Evolutionary conservation across 2,329 filamentous ascomycete genomes (phyloP).

Genomic region (Pseudogymnoascus sp.): DNA sequence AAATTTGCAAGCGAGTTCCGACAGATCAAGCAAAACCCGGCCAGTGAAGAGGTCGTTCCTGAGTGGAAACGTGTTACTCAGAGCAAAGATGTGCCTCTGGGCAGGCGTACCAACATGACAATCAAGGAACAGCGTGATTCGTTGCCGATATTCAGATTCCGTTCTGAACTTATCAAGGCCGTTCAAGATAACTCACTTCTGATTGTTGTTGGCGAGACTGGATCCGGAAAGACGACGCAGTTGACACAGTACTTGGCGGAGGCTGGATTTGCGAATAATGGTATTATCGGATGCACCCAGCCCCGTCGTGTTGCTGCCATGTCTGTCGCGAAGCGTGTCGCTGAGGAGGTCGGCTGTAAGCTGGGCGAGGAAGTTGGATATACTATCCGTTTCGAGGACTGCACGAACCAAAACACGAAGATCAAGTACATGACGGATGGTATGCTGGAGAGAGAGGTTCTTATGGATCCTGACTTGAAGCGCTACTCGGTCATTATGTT

Average conservation of each 20-base stretch:
- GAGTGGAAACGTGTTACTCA: conserved; percentile 88
- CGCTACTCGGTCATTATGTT: conserved; percentile 96
- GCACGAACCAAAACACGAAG: conserved; percentile 74
- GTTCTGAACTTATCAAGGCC: conserved; percentile 78
- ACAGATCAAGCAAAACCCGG: conserved; percentile 44
- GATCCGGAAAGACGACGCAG: conserved; percentile 95
- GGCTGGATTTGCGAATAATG: conserved; percentile 76
- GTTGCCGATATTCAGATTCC: conserved; percentile 82
- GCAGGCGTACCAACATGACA: conserved; percentile 79
- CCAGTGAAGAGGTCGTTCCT: conserved; percentile 60
- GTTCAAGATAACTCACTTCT: conserved; percentile 81
- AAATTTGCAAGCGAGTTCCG: conserved; percentile 86
- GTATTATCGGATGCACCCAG: conserved; percentile 93
- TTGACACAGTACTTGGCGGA: conserved; percentile 92
- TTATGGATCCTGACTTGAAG: conserved; percentile 81
- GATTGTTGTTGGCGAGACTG: conserved; percentile 95
- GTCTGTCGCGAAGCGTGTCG: conserved; percentile 94
- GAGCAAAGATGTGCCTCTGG: conserved; percentile 70
- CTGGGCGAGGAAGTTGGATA: conserved; percentile 93
- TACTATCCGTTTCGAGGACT: conserved; percentile 95
- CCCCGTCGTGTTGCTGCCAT: conserved; percentile 95
- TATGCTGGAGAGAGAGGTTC: conserved; percentile 91
- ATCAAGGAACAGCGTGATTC: conserved; percentile 93
- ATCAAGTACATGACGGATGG: conserved; percentile 99
- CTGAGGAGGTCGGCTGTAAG: conserved; percentile 87